Base-by-base conservation (phyloP, 2,329 filamentous ascomycete genomes). In the Sarocladium brachiariae region DNA sequence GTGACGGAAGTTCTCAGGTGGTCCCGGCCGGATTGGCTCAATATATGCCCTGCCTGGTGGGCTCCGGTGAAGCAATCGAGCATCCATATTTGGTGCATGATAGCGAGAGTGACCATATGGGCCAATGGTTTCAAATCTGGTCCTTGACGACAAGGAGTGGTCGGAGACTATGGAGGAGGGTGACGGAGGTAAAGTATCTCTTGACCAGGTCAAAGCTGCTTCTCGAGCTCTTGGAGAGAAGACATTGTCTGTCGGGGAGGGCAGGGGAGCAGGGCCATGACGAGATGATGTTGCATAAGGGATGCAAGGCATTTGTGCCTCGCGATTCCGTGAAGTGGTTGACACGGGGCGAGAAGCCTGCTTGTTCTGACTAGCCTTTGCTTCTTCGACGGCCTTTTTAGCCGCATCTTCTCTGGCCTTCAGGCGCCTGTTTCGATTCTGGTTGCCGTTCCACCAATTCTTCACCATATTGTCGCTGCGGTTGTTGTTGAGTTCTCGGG, bases 391-490 rank as follows among this genome's bases (percentile, higher is more conserved):
- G 13, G 47, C 30, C 31, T 30, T 30, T 13, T 30, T 30, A 13
- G 37, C 18, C 7, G 37, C 39, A 9, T 30, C 18, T 19, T 47
- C 16, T 13, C 43, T 16, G 10, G 24, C 27, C 14, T 70, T 64
- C 49, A 73, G 65, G 57, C 83, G 73, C 61, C 74, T 77, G 61
- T 86, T 78, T 61, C 90, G 82, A 71, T 96, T 96, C 77, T 91
- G 87, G 64, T 86, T 88, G 47, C 91, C 90, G 64, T 96, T 96
- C 88, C 88, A 96, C 89, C 90, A 96, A 68, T 96, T 96, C 80
- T 96, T 96, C 56, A 96, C 89, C 24, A 89, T 87, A 62, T 96
- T 96, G 72, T 96, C 91, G 66, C 90, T 95, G 62, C 91, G 85
- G 56, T 89, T 89, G 50, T 85, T 78, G 18, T 31, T 25, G 18